Conservation (phyloP, 2,329 filamentous ascomycete species). For the Beauveria asiatica region DNA sequence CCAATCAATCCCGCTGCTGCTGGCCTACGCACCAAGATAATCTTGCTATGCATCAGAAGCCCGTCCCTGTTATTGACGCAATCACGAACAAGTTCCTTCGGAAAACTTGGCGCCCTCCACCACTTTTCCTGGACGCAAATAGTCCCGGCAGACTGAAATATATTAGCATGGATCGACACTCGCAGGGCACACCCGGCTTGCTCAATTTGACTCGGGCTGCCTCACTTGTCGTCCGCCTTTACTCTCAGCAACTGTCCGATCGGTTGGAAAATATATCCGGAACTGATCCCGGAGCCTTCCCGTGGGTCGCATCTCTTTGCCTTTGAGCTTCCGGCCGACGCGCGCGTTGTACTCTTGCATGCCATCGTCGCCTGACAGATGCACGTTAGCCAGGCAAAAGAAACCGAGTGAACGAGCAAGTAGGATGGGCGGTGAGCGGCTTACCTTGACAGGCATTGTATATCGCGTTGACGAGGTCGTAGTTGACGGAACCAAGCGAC, state of each 20-base stretch:
- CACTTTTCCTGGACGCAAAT: constrained; percentile 69
- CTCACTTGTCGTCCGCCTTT: constrained; percentile 52
- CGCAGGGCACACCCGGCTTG: background rate
- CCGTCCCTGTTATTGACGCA: constrained; percentile 62
- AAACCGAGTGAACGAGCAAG: constrained; percentile 1
- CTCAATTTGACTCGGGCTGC: constrained; percentile 15
- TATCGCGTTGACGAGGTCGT: constrained; percentile 52
- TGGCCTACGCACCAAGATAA: constrained; percentile 42
- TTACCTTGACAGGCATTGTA: constrained; percentile 48
- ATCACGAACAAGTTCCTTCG: constrained; percentile 62
- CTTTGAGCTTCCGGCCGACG: constrained; percentile 19
- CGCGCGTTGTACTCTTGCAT: constrained; percentile 37
- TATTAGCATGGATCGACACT: constrained; percentile 17
- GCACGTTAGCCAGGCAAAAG: background rate
- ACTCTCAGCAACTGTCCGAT: constrained; percentile 57
- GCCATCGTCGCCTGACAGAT: constrained; percentile 27
- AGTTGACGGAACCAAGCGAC: constrained; percentile 70
- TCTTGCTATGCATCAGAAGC: constrained; percentile 83
- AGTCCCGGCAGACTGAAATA: constrained; percentile 63
- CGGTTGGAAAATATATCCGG: constrained; percentile 73
- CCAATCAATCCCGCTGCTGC: background rate
- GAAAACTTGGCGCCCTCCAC: constrained; percentile 65
- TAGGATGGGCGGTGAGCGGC: constrained; percentile 13
- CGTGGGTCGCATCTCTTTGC: constrained; percentile 17
- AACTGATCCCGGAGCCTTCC: constrained; percentile 40